Conservation (phyloP, 495 filamentous ascomycete genomes). For the Bombardia bombarda region DNA sequence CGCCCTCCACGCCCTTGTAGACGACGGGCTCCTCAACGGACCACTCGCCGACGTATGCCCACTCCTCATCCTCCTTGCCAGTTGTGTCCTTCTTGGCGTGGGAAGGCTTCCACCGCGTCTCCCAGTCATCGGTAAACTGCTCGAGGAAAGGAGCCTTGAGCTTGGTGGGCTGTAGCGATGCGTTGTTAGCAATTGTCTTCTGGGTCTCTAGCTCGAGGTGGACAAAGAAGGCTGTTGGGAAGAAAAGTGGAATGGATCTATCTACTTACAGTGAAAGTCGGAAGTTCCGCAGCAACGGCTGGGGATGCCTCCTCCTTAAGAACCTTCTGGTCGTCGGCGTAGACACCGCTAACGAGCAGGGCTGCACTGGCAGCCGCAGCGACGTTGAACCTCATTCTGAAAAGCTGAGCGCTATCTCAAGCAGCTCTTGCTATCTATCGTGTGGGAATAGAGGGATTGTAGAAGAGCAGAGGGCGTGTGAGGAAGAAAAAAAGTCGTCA, state of each 20-base stretch:
- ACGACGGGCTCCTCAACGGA: constrained; percentile 89
- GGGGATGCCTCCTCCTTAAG: constrained; percentile 46
- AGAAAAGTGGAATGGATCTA: neutral
- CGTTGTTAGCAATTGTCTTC: constrained; percentile 20
- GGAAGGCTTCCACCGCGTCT: constrained; percentile 82
- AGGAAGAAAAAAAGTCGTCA: constrained; percentile 11
- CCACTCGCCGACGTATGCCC: constrained; percentile 97
- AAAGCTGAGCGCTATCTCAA: constrained; percentile 11
- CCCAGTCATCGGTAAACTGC: constrained; percentile 96
- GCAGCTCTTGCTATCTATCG: constrained; percentile 11
- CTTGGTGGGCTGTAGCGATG: constrained; percentile 60
- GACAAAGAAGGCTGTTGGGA: constrained; percentile 7
- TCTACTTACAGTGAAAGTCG: constrained; percentile 77
- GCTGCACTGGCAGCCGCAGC: constrained; percentile 62
- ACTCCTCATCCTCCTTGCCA: constrained; percentile 81
- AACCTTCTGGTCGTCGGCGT: constrained; percentile 64
- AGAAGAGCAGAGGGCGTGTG: constrained; percentile 8
- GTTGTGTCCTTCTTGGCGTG: constrained; percentile 87
- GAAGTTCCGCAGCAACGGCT: constrained; percentile 51
- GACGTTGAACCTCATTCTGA: constrained; percentile 68
- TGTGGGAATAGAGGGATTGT: constrained; percentile 9
- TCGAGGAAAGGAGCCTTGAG: constrained; percentile 94
- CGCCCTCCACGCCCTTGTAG: constrained; percentile 89
- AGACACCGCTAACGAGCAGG: constrained; percentile 58
- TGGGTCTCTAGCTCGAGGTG: neutral